Base-by-base conservation (phyloP, 352 stramenopile species). In the Pythium brachiatum region DNA sequence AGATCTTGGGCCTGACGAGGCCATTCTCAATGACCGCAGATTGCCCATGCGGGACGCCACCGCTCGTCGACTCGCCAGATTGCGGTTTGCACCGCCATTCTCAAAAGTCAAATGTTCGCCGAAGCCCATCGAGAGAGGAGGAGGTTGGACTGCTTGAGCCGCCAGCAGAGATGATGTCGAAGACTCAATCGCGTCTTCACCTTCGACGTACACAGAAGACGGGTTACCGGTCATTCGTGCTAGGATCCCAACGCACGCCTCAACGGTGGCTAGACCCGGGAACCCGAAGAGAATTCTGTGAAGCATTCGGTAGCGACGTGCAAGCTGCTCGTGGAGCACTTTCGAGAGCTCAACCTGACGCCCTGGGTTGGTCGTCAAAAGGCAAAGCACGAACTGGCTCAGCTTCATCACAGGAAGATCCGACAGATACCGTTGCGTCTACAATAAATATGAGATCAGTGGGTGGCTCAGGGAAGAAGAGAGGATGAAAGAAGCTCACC, bases 401-500 rank as follows among this genome's bases (percentile, higher is more conserved):
- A 92, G 53, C 47, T 89, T 90, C 84, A 94, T 94, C 6, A 78
- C 87, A 5, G 82, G 79, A 7, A 94, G 53, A 54, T 92, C 82
- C 2, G 80, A 80, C n/a, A 90, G 65, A 57, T 80, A 89, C 31
- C 64, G 66, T 34, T 79, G 73, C 7, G 76, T 79, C 83, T 92
- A 54, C n/a, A 54, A 12, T 12, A n/a, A 16, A 31, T 7, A 16
- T 21, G 6, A 46, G n/a, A 7, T 48, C 4, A 48, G 41, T 20
- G 20, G 26, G 6, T 23, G 2, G n/a, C n/a, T n/a, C n/a, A n/a
- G n/a, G n/a, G n/a, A n/a, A n/a, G n/a, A n/a, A n/a, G 26, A 27
- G 9, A n/a, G 7, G 61, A 13, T 48, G 7, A 20, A 7, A 11
- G 15, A 7, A 8, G n/a, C 70, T 48, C 72, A 91, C 84, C 70